These are phyloP conservation scores for Boletus smithii DNA, from an alignment of 1,284 basidiomycete species.

Conservation along the genomic window DNA sequence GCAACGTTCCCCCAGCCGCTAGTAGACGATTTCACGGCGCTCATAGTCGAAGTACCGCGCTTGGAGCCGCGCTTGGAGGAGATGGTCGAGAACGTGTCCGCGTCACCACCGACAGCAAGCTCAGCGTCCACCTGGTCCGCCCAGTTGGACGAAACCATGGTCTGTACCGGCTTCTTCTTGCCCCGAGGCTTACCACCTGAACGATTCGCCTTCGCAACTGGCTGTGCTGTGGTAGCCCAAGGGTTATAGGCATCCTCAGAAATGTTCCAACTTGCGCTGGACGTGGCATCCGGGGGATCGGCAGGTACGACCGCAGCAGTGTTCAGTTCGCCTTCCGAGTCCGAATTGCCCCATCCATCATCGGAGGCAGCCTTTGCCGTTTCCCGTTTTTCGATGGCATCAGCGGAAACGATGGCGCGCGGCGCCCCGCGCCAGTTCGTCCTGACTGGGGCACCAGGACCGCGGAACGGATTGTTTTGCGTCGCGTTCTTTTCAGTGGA, in stretches of 20 bases:
- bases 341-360: conserved; percentile 25
- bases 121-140: conserved; percentile 30
- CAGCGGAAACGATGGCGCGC: conserved; percentile 27
- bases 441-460: conserved; percentile 33
- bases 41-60: conserved; percentile 12
- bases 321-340: conserved; percentile 11
- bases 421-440: conserved; percentile 33
- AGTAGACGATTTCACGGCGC: conserved; percentile 21
- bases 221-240: conserved; percentile 13
- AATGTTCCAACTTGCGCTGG: conserved; percentile 20
- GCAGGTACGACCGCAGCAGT: background rate
- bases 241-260: conserved; percentile 23
- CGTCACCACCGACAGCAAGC: conserved; percentile 6
- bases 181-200: conserved; percentile 6
- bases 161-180: conserved; percentile 14
- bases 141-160: conserved; percentile 23
- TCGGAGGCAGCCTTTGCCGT: conserved; percentile 8
- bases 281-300: conserved; percentile 11
- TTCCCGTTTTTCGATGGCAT: conserved; percentile 27
- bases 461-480: conserved; percentile 27
- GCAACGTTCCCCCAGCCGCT: conserved; percentile 27
- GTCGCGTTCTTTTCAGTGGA: background rate
- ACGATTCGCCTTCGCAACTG: conserved; percentile 13
- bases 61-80: conserved; percentile 18
- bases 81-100: conserved; percentile 4